Base-by-base conservation (phyloP, 1,284 basidiomycete genomes). In the Cutaneotrichosporon dermatis region DNA sequence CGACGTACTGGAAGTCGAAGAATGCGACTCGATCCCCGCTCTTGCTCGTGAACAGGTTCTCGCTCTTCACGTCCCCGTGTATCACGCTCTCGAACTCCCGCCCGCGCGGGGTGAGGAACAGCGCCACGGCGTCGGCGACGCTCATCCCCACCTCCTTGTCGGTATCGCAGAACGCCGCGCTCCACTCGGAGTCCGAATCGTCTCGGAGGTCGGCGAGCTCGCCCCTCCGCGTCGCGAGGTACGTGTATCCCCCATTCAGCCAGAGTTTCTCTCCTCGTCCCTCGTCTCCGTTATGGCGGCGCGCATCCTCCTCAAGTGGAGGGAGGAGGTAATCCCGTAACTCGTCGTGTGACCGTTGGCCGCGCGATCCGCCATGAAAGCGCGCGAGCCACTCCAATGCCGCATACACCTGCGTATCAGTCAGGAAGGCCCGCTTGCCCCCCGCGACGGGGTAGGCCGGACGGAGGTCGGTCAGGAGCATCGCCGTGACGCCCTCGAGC, bases 1-100 rank as follows among this genome's bases (percentile, higher is more conserved):
- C 62, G 55, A 61, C 62, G 34, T 64, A 64, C 48, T 64, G 62
- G 9, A 64, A 64, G 52, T 64, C 62, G 55, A 59, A 61, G 49
- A 64, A 64, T 1, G 62, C 62, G 39, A 59, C 59, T 3, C 2
- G 3, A 12, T 43, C 44, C 8, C 59, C 59, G 2, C 11, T 13
- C 6, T 11, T 13, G 3, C 37, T 57, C 16, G 52, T 51, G 37
- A 64, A 64, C 13, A 64, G 46, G 59, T 64, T 64, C 49, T 64
- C 62, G 15, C 33, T 40, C 62, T 64, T 64, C 48, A 64, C 62
- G 55, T 64, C 62, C 51, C 62, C 62, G 52, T 64, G 62, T 36
- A 64, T 59, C 25, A 49, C 34, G 16, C 12, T 55, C 57, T 64
- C 62, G 15, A 5, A 9, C 1, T 42, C 15, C 0, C 62, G 36